These are phyloP conservation scores for Fusarium foetens DNA, from an alignment of 2,329 filamentous ascomycete genomes.

Conservation along the genomic window DNA sequence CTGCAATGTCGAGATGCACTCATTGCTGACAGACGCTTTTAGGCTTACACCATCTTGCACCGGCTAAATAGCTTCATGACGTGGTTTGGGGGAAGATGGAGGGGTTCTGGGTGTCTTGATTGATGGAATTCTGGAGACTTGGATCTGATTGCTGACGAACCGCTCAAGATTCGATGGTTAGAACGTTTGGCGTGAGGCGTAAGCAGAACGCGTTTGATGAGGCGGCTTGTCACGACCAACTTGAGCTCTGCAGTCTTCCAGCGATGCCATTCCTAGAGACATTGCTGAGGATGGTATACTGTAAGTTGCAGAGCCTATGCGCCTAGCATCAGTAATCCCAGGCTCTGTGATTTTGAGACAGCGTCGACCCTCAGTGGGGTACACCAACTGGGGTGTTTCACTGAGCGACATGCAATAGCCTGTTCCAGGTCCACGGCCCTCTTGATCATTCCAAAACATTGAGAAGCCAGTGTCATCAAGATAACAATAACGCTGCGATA, in stretches of 20 bases:
- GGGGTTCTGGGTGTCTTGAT: not conserved
- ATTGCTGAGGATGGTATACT: too few species aligned
- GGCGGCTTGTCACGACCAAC: rapidly evolving
- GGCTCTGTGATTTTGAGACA: not conserved
- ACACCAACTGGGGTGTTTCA: not conserved
- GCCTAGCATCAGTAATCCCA: too few species aligned
- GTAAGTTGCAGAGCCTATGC: too few species aligned
- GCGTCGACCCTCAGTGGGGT: not conserved
- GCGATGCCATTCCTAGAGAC: not conserved
- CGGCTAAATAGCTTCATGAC: slow-evolving; percentile 3
- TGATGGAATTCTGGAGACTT: not conserved
- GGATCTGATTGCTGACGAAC: not conserved
- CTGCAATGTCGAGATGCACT: not conserved
- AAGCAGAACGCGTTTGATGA: not conserved
- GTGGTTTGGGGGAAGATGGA: not conserved
- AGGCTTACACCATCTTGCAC: not conserved
- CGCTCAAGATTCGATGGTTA: not conserved
- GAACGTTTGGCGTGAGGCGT: not conserved
- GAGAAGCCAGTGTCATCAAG: rapidly evolving
- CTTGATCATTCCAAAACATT: rapidly evolving
- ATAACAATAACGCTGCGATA: too few species aligned
- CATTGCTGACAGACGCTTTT: slow-evolving; percentile 6
- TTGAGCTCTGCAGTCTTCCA: not conserved
- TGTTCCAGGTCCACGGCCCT: not conserved
- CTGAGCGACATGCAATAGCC: not conserved